Evolutionary conservation across 106 monocot species (phyloP).

Genomic region (Dendrobium officinale): DNA sequence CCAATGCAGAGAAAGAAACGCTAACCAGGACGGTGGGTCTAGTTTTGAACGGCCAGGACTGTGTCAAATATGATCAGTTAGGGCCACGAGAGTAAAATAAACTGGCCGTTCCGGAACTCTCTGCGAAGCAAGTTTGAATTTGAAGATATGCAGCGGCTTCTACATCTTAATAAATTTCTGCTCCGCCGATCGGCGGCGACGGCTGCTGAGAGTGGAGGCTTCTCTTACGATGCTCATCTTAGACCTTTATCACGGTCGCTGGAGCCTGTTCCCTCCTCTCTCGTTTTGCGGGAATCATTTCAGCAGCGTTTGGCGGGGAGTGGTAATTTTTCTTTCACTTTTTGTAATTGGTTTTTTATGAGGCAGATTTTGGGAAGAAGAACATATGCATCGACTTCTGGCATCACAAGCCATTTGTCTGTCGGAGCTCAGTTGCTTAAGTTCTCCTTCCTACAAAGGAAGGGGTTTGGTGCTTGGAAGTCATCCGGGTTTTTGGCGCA

Average conservation of each 20-base stretch:
- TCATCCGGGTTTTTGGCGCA: neutral
- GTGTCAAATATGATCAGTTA: neutral
- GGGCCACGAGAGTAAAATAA: neutral
- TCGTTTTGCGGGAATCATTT: neutral
- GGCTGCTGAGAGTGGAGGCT: neutral
- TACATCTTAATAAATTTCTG: neutral
- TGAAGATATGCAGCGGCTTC: conserved; percentile 8
- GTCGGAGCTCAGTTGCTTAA: conserved; percentile 2
- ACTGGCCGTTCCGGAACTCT: neutral
- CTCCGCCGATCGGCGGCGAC: conserved; percentile 2
- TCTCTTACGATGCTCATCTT: neutral
- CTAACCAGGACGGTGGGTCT: no score
- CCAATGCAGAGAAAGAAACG: no score
- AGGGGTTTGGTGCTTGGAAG: conserved; percentile 3
- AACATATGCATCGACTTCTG: neutral
- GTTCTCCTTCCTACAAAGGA: conserved; percentile 6
- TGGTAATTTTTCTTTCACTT: neutral
- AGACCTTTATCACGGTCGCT: neutral
- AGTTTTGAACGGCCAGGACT: neutral
- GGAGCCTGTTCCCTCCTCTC: neutral
- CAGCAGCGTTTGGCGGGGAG: neutral
- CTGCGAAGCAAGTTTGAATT: neutral
- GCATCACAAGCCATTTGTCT: neutral
- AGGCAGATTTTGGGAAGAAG: neutral
- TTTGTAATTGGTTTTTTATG: neutral